Conservation (phyloP, 73 alveolate species). For the Blepharisma stoltei region DNA sequence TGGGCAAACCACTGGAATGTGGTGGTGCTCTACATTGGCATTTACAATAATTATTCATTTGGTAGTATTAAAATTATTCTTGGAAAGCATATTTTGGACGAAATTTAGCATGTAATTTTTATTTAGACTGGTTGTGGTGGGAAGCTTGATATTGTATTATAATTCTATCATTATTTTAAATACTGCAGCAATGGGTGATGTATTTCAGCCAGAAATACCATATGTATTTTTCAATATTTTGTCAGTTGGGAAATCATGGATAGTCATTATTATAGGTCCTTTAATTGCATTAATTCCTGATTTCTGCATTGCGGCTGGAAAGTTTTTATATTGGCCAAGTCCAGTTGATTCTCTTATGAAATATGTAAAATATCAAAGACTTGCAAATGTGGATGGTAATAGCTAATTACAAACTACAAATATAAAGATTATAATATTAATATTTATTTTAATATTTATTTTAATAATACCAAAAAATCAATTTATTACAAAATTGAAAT, state of each 20-base stretch:
- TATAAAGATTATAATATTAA: too few species aligned
- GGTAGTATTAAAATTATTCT: not conserved
- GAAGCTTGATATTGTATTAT: constrained; percentile 46
- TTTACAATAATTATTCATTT: constrained; percentile 13
- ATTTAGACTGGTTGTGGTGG: constrained; percentile 35
- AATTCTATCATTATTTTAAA: constrained; percentile 31
- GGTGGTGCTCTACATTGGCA: not conserved
- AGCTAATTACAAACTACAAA: too few species aligned
- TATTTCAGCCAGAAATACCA: constrained; percentile 53
- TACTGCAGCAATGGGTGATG: constrained; percentile 38
- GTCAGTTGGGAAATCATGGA: constrained; percentile 27
- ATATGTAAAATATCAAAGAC: not conserved
- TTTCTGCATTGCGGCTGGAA: not conserved
- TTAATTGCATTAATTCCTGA: constrained; percentile 5
- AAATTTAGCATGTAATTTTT: constrained; percentile 45
- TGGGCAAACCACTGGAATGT: constrained; percentile 24
- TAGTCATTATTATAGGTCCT: not conserved
- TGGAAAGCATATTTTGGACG: constrained; percentile 7
- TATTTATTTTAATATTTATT: too few species aligned
- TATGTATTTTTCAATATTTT: constrained; percentile 46
- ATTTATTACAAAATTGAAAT: too few species aligned
- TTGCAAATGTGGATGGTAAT: too few species aligned
- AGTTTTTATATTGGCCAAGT: not conserved
- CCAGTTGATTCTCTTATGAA: not conserved
- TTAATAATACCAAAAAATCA: too few species aligned